Base-by-base conservation (phyloP, 2,329 filamentous ascomycete genomes). In the Exophiala oligosperma region DNA sequence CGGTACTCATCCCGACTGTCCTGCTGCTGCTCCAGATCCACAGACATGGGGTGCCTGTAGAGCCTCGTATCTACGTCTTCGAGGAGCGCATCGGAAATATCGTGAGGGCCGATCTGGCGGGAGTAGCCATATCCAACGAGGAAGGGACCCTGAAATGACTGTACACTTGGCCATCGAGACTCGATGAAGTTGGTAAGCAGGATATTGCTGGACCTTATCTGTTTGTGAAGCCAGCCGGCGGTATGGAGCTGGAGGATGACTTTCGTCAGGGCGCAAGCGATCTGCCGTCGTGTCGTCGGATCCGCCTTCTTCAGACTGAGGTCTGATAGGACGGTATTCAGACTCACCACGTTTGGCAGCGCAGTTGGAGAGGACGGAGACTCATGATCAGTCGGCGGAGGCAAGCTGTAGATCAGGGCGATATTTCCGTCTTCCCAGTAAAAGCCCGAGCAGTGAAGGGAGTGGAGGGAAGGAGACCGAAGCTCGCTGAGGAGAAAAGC, bases 61-160 rank as follows among this genome's bases (percentile, higher is more conserved):
- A 65, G 49, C 35, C 65, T 61, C 23, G 24, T 17, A 37, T 47
- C 35, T 7, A 46, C 37, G 4, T 43, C 38, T 17, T 24, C 48
- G 7, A 40, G 44, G 8, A 63, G 64, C 50, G 64, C 60, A 37
- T 66, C 64, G 1, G 56, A 60, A 14, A 65, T 50, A 47, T 65
- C 64, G 26, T 50, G 56, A 2, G 63, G 61, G 17, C 47, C 54
- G 37, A 60, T 57, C 1, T 56, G 54, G 35, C 64, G 56, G 14
- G 64, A 60, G 44, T 60, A 64, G 9, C 69, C 68, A 40, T 85
- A 72, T 1, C 78, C 75, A 24, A 73, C 66, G 9, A 86, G 71
- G 57, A 82, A 86, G 4, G 60, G 62, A 2, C 72, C 71, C 7
- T 28, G 26, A 28, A 4, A 28, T 28, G 26, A 28, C 26, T 28